phyloP scores from a whole-genome alignment of 73 alveolate genomes.

The Uronychia binucleata region DNA sequence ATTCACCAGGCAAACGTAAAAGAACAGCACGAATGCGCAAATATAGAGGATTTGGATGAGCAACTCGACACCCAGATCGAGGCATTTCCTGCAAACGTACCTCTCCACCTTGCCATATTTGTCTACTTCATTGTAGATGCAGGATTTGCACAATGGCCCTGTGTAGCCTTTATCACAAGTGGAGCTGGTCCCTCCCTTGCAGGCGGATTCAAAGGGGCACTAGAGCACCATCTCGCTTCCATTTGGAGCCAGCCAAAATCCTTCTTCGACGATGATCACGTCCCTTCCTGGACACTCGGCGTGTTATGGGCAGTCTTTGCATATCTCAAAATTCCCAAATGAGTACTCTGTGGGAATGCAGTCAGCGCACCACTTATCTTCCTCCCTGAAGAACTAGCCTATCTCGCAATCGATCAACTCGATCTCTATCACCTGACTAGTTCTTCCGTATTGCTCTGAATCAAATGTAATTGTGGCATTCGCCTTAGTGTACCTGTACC shows the following conservation, averaged over 20 bases:
- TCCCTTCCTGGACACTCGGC: background rate
- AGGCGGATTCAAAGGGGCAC: background rate
- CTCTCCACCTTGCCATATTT: background rate
- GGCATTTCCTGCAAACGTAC: background rate
- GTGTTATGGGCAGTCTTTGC: background rate
- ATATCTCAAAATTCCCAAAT: background rate
- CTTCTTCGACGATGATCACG: background rate
- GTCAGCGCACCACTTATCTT: background rate
- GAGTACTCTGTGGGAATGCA: background rate
- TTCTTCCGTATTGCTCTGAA: background rate
- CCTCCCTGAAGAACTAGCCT: background rate
- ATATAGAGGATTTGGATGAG: background rate
- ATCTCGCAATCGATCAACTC: background rate
- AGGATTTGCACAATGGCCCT: background rate
- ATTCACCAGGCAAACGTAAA: background rate
- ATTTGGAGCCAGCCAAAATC: background rate
- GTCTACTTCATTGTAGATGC: background rate
- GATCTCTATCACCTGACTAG: background rate
- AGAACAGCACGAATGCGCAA: background rate
- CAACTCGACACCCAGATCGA: background rate
- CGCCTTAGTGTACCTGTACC: background rate
- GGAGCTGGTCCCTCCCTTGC: background rate
- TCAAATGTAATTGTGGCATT: background rate
- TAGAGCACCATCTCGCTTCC: background rate
- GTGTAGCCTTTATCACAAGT: background rate